Base-by-base conservation (phyloP, 805 yeast species). In the Barnettozyma sucrosica region DNA sequence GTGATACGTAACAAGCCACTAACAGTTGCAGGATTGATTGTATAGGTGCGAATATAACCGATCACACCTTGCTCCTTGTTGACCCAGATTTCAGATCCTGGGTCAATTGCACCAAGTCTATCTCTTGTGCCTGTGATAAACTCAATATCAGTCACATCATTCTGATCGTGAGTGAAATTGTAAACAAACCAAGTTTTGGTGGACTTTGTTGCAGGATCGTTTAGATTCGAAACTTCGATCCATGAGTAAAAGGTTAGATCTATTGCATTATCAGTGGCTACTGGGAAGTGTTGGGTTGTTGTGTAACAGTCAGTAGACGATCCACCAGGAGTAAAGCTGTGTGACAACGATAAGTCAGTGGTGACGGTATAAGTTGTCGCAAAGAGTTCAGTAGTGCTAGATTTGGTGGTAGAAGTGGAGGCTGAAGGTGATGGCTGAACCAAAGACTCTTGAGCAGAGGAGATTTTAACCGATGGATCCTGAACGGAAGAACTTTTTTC, bases 21-120 rank as follows among this genome's bases (percentile, higher is more conserved):
- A 19, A 21, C 24, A 14, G 51, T 43, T 1, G 21, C 18, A 18
- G 48, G 45, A 19, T 16, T 26, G 8, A 14, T 10, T n/a, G 25
- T 2, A 7, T 16, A 18, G 6, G 41, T 36, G 13, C 20, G 38
- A 36, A 47, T 21, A 25, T 43, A 33, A 36, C 44, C 50, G 39
- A 43, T 43, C 13, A 47, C 48, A 51, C 59, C 59, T 41, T 55
- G 49, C 25, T 52, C 25, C 43, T 52, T 40, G 42, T 55, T 55
- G 36, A 55, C 48, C 46, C 49, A 46, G 16, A 46, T 30, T 8
- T 48, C 52, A 26, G 55, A 43, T 2, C 25, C 49, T 13, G 48
- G 44, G 11, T 28, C 10, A 7, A 47, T 10, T 7, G 19, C 19
- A 2, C 46, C 44, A 11, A 37, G 14, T 5, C 24, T 10, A 21